Evolutionary conservation across 768 basidiomycete genomes (phyloP).

Genomic region (Mycena leptocephala): DNA sequence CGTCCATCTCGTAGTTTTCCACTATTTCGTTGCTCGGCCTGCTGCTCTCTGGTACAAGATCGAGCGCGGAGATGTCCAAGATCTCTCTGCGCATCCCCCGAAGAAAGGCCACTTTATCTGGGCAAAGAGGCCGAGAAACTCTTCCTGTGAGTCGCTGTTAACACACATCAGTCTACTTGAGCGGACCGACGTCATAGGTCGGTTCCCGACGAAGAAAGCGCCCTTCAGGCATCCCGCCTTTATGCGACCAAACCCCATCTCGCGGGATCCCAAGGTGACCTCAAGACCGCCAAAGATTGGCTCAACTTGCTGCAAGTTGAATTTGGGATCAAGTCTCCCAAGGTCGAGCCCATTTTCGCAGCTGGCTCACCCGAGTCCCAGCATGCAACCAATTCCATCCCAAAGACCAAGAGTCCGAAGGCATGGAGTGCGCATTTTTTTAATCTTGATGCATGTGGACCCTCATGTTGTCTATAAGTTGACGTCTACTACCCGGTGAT

Average conservation of each 20-base stretch:
- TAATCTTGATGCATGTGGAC: background rate
- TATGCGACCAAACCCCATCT: slow-evolving; percentile 73
- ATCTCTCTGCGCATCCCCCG: slow-evolving; percentile 2
- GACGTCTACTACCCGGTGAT: slow-evolving; percentile 83
- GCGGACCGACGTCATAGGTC: slow-evolving; percentile 51
- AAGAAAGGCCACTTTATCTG: slow-evolving; percentile 29
- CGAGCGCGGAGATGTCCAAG: background rate
- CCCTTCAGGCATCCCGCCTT: slow-evolving; percentile 65
- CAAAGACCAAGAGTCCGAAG: slow-evolving; percentile 54
- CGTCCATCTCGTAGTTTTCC: slow-evolving; percentile 20
- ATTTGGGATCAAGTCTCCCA: slow-evolving; percentile 56
- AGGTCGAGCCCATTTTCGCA: slow-evolving; percentile 62
- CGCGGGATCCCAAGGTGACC: slow-evolving; percentile 72
- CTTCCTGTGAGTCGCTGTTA: slow-evolving; percentile 41
- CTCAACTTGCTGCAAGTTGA: slow-evolving; percentile 67
- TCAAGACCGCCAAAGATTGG: slow-evolving; percentile 71
- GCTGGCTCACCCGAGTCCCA: slow-evolving; percentile 73
- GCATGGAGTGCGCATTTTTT: slow-evolving; percentile 64
- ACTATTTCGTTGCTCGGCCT: slow-evolving; percentile 18
- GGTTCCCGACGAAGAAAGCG: slow-evolving; percentile 67
- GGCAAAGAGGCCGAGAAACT: slow-evolving; percentile 50
- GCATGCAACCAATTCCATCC: slow-evolving; percentile 66
- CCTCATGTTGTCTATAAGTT: slow-evolving; percentile 42
- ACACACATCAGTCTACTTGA: background rate
- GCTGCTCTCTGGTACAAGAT: slow-evolving; percentile 19